Evolutionary conservation across 306 rosid genomes (phyloP).

Genomic region (Gleditsia sinensis): DNA sequence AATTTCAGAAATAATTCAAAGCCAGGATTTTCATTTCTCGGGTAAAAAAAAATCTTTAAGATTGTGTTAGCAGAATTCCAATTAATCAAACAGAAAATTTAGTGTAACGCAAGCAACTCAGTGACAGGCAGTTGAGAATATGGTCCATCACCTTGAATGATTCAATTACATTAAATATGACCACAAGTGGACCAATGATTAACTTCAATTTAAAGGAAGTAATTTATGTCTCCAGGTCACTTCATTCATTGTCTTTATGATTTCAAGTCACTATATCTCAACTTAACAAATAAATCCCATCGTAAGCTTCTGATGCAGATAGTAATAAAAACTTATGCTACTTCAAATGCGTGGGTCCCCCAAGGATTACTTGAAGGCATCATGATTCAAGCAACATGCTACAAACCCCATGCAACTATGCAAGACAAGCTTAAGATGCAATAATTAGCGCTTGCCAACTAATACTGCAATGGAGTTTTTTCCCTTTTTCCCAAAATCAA

Average conservation of each 20-base stretch:
- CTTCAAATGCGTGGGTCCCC: not conserved
- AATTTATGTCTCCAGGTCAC: not conserved
- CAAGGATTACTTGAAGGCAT: not conserved
- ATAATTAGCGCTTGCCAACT: too few species aligned
- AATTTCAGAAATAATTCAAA: constrained; percentile 26
- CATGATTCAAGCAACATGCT: not conserved
- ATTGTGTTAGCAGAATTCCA: not conserved
- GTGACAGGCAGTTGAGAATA: constrained; percentile 4
- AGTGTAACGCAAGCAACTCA: constrained; percentile 5
- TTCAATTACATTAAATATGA: constrained; percentile 4
- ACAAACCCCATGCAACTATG: not conserved
- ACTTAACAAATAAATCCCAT: not conserved
- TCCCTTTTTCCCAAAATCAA: not conserved
- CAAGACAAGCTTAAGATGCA: not conserved
- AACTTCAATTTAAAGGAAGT: not conserved
- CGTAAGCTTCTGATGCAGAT: not conserved
- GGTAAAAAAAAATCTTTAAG: not conserved
- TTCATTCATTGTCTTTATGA: not conserved
- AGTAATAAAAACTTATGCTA: not conserved
- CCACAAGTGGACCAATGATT: not conserved
- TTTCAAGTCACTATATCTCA: not conserved
- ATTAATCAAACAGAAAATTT: not conserved
- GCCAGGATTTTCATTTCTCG: not conserved
- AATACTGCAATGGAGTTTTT: not conserved
- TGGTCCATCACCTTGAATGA: not conserved